Conservation (phyloP, 2,329 filamentous ascomycete species). For the Aspergillus luchuensis region DNA sequence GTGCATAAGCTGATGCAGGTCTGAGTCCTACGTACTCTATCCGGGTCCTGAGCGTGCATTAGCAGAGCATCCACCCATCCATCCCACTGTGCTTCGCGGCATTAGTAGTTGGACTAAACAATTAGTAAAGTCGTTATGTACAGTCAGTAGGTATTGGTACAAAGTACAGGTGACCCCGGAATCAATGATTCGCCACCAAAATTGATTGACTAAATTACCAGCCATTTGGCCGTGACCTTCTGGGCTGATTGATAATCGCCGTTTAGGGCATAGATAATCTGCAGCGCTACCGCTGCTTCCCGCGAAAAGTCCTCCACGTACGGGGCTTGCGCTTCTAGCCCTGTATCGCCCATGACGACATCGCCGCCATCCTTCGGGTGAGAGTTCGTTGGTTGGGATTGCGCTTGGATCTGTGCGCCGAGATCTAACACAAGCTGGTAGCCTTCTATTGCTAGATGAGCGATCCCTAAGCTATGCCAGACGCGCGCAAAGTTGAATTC, state of each 20-base stretch:
- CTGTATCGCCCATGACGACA: conserved; percentile 26
- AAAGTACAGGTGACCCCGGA: background rate
- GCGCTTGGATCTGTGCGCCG: conserved; percentile 47
- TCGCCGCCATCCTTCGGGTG: conserved; percentile 48
- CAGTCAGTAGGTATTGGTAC: background rate
- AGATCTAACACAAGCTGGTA: conserved; percentile 65
- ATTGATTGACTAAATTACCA: conserved; percentile 48
- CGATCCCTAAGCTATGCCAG: conserved; percentile 74
- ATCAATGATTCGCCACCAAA: background rate
- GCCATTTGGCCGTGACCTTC: conserved; percentile 61
- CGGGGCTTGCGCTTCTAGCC: conserved; percentile 10
- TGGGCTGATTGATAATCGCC: conserved; percentile 65
- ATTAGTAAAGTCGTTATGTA: too few species aligned
- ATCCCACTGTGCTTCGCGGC: too few species aligned
- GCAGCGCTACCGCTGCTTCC: conserved; percentile 75
- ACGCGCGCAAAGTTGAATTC: conserved; percentile 78
- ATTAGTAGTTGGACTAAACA: too few species aligned
- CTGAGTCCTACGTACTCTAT: too few species aligned
- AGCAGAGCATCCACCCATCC: too few species aligned
- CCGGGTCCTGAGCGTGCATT: too few species aligned
- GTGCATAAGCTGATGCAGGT: too few species aligned
- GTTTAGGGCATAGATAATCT: conserved; percentile 65
- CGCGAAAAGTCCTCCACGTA: conserved; percentile 61
- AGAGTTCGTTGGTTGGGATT: conserved; percentile 25
- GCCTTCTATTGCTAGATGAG: conserved; percentile 69